Evolutionary conservation across 1,139 yeast species (phyloP).

Genomic region (Meyerozyma guilliermondii): DNA sequence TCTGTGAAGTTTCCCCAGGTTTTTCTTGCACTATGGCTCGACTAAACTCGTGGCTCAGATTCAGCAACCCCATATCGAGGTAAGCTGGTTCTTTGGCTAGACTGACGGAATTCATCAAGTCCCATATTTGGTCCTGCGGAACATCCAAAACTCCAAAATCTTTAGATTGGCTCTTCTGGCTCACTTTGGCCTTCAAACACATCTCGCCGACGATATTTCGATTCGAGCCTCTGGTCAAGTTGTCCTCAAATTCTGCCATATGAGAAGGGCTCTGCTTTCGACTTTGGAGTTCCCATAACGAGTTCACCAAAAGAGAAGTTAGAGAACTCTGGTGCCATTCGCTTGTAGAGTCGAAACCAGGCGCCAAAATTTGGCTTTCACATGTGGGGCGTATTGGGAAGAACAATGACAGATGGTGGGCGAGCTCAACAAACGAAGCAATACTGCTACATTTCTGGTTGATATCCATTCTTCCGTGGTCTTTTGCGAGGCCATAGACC

Average conservation of each 20-base stretch:
- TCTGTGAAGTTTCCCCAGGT: background rate
- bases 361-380: conserved; percentile 3
- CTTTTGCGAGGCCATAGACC: conserved; percentile 20
- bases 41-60: conserved; percentile 2
- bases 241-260: conserved; percentile 32
- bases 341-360: conserved; percentile 16
- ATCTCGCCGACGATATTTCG: conserved; percentile 35
- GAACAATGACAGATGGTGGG: conserved; percentile 42
- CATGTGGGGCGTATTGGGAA: conserved; percentile 36
- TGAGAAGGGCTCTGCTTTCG: conserved; percentile 15
- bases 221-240: conserved; percentile 22
- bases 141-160: background rate
- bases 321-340: conserved; percentile 41
- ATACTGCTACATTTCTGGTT: conserved; percentile 2
- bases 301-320: conserved; percentile 26
- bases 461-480: background rate
- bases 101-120: background rate
- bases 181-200: conserved; percentile 10
- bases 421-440: conserved; percentile 29
- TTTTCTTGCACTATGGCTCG: conserved; percentile 4
- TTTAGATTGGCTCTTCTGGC: background rate
- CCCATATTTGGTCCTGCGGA: conserved; percentile 2
- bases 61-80: background rate
- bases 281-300: conserved; percentile 36
- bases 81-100: background rate